Conservation (phyloP, 805 yeast genomes). For the Debaryomyces prosopidis region DNA sequence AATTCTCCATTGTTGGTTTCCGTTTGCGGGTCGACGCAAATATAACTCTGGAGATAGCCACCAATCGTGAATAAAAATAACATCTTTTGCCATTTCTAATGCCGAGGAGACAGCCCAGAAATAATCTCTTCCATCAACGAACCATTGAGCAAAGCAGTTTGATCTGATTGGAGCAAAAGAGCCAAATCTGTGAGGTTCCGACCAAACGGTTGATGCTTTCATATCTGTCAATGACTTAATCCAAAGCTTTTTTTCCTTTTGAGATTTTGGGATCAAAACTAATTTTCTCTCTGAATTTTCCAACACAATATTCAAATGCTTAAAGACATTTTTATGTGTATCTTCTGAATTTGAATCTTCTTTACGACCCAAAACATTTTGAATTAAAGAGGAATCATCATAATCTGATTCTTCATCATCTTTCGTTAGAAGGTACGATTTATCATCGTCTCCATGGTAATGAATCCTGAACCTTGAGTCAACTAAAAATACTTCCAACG, state of each 20-base stretch:
- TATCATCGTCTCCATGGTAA: constrained; percentile 40
- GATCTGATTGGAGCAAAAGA: constrained; percentile 92
- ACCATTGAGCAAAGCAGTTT: constrained; percentile 90
- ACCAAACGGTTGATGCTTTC: constrained; percentile 71
- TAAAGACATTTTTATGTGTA: constrained; percentile 48
- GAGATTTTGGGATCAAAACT: constrained; percentile 67
- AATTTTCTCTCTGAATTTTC: constrained; percentile 80
- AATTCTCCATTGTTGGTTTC: constrained; percentile 90
- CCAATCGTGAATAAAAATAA: constrained; percentile 96
- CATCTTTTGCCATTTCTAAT: constrained; percentile 88
- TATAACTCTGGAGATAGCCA: constrained; percentile 96
- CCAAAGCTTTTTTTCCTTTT: constrained; percentile 71
- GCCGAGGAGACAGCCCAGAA: constrained; percentile 96
- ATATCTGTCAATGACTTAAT: constrained; percentile 67
- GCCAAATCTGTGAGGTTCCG: constrained; percentile 70
- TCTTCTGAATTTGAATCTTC: constrained; percentile 21
- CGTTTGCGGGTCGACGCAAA: constrained; percentile 90
- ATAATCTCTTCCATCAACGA: constrained; percentile 95
- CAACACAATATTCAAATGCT: constrained; percentile 52
- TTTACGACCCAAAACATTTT: constrained; percentile 21
- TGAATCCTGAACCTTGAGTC: constrained; percentile 69
- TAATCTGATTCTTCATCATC: constrained; percentile 46
- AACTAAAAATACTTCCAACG: constrained; percentile 88
- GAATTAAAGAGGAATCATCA: constrained; percentile 39
- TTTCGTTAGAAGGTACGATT: constrained; percentile 9